Base-by-base conservation (phyloP, 495 filamentous ascomycete species). In the Aspergillus saccharolyticus region DNA sequence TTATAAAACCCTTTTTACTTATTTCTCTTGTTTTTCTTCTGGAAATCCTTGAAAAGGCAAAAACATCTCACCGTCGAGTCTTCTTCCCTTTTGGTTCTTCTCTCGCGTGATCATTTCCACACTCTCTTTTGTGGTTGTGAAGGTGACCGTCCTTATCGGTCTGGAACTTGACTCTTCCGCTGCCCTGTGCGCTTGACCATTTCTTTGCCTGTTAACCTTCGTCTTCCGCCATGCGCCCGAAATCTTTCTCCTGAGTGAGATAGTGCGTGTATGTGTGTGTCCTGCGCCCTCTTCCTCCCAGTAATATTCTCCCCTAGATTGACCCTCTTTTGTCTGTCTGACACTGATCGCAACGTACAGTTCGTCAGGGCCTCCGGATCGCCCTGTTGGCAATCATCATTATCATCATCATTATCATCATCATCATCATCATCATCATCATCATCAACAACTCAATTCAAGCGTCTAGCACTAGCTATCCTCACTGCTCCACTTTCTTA, bases 141-240 rank as follows among this genome's bases (percentile, higher is more conserved):
- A 24, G 14, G 33, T 39, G 33, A 39, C 33, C n/a, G 33, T 39
- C 10, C 7, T 12, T 28, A 39, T 15, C 33, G 12, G 33, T 39
- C 33, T 39, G 33, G 33, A 39, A 8, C 12, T 39, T 2, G 14
- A 2, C 33, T 15, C 2, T 15, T 15, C 33, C 25, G 25, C 25
- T 30, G 25, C 25, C n/a, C n/a, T n/a, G n/a, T 30, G 25, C 10
- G 25, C 25, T 30, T 10, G 25, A 30, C 25, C 25, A 30, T 39
- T 12, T 39, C 7, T 39, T 39, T 39, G 4, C 10, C 33, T 39
- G 4, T 39, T 12, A 6, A 9, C 33, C 33, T 39, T 39, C 33
- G 33, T 39, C 33, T 12, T 39, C 48, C 53, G 42, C 45, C 44
- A 55, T 55, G 53, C 42, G 44, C 28, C 44, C 17, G 21, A 55